Evolutionary conservation across 208 protist genomes (phyloP).

Genomic region (Leishmania gerbilli): DNA sequence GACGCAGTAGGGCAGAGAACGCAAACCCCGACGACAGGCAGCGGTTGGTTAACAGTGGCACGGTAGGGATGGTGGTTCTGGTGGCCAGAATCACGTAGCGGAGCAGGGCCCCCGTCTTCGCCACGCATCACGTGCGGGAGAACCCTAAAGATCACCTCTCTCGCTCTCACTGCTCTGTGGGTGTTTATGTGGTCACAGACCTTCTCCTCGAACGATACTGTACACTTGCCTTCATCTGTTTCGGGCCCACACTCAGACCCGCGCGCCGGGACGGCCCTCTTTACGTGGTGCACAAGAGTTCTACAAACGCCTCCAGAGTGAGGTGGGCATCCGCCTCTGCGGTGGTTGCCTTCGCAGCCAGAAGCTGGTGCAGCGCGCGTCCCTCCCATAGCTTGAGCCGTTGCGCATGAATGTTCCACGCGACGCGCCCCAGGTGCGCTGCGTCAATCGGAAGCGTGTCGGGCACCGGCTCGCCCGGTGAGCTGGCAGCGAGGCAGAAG

Average conservation of each 20-base stretch:
- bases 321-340: neutral
- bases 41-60: neutral
- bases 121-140: neutral
- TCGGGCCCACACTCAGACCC: no score
- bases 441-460: slow-evolving; percentile 17
- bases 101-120: neutral
- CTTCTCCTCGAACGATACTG: neutral
- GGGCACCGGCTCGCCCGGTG: slow-evolving; percentile 16
- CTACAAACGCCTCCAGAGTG: slow-evolving; percentile 18
- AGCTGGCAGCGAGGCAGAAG: slow-evolving; percentile 10
- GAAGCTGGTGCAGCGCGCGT: slow-evolving; percentile 18
- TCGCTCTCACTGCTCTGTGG: neutral
- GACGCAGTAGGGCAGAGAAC: neutral
- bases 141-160: neutral
- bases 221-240: neutral
- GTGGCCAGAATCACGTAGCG: neutral
- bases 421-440: slow-evolving; percentile 23
- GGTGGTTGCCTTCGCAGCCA: neutral
- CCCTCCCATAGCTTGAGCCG: slow-evolving; percentile 4
- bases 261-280: neutral
- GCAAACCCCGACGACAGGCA: neutral
- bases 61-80: neutral
- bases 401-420: slow-evolving; percentile 11
- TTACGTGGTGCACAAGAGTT: slow-evolving; percentile 15
- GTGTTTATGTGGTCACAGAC: neutral